Conservation (phyloP, 371 early-diverging fungal species). For the Mortierella sp. region DNA sequence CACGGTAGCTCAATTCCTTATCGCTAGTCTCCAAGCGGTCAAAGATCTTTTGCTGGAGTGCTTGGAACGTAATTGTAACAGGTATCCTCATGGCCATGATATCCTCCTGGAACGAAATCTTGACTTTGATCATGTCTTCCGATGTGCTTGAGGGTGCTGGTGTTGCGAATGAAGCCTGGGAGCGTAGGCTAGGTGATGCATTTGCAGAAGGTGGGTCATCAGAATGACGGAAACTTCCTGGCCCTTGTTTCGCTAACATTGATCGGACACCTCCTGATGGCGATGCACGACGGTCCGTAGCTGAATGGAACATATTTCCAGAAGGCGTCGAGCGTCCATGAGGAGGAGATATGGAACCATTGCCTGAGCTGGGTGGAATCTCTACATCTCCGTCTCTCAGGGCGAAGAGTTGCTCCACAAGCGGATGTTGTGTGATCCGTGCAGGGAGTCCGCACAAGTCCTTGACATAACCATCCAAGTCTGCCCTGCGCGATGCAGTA, state of each 20-base stretch:
- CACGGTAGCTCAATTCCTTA: conserved; percentile 34
- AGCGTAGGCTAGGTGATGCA: conserved; percentile 36
- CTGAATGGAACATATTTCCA: conserved; percentile 19
- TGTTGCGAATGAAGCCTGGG: conserved; percentile 23
- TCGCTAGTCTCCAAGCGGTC: conserved; percentile 58
- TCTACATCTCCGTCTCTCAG: conserved; percentile 76
- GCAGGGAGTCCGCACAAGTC: conserved; percentile 70
- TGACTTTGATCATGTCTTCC: conserved; percentile 68
- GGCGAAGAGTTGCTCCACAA: conserved; percentile 72
- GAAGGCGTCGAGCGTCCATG: conserved; percentile 22
- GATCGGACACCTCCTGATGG: conserved; percentile 24
- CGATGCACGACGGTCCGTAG: conserved; percentile 25
- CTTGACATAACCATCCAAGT: conserved; percentile 77
- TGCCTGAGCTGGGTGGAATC: conserved; percentile 33
- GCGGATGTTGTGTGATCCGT: conserved; percentile 64
- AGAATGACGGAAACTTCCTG: conserved; percentile 16
- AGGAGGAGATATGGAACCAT: conserved; percentile 1
- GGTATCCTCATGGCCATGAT: conserved; percentile 81
- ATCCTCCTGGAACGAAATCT: conserved; percentile 76
- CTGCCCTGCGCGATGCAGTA: conserved; percentile 67
- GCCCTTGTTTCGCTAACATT: conserved; percentile 9
- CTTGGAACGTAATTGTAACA: conserved; percentile 62
- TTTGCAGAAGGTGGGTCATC: conserved; percentile 31
- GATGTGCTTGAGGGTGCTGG: not conserved
- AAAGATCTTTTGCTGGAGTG: conserved; percentile 66